Percentiles rank a stretch among this genome's conserved stretches.
Conservation (phyloP, 1,139 yeast genomes). For the Protomyces inundatus region DNA sequence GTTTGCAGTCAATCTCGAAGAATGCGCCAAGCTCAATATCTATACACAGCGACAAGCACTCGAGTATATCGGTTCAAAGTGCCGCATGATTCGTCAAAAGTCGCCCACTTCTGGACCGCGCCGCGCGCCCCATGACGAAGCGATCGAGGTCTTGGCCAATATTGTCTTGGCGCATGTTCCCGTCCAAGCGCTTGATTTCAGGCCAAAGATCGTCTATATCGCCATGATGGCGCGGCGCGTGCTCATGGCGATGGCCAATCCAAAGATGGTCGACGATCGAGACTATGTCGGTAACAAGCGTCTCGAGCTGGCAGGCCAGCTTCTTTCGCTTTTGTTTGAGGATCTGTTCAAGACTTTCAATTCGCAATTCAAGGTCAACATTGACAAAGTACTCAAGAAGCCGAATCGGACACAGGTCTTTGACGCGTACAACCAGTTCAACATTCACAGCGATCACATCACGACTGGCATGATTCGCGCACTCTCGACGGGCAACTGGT, state of each 20-base stretch:
- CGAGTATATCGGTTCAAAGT: slow-evolving; percentile 83
- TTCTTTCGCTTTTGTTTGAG: slow-evolving; percentile 89
- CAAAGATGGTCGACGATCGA: slow-evolving; percentile 93
- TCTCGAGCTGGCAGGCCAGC: slow-evolving; percentile 93
- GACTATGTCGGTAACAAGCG: slow-evolving; percentile 98
- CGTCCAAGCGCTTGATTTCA: slow-evolving; percentile 76
- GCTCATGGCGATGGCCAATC: slow-evolving; percentile 89
- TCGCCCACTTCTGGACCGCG: slow-evolving; percentile 62
- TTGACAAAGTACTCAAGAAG: slow-evolving; percentile 86
- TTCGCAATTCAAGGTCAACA: slow-evolving; percentile 85
- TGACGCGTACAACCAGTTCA: slow-evolving; percentile 83
- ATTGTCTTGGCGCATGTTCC: slow-evolving; percentile 93
- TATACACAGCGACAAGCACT: slow-evolving; percentile 93
- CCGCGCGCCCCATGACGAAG: slow-evolving; percentile 78
- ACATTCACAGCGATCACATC: slow-evolving; percentile 84
- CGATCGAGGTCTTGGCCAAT: slow-evolving; percentile 94
- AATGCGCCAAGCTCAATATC: slow-evolving; percentile 77
- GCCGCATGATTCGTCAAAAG: slow-evolving; percentile 46
- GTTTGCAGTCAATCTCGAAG: slow-evolving; percentile 90
- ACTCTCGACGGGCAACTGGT: slow-evolving; percentile 98
- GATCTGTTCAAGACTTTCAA: slow-evolving; percentile 95
- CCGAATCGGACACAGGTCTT: slow-evolving; percentile 94
- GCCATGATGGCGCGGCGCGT: slow-evolving; percentile 97
- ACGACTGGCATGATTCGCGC: slow-evolving; percentile 95
- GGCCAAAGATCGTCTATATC: slow-evolving; percentile 88